Base-by-base conservation (phyloP, 2,329 filamentous ascomycete species). In the Fusarium ramigenum region DNA sequence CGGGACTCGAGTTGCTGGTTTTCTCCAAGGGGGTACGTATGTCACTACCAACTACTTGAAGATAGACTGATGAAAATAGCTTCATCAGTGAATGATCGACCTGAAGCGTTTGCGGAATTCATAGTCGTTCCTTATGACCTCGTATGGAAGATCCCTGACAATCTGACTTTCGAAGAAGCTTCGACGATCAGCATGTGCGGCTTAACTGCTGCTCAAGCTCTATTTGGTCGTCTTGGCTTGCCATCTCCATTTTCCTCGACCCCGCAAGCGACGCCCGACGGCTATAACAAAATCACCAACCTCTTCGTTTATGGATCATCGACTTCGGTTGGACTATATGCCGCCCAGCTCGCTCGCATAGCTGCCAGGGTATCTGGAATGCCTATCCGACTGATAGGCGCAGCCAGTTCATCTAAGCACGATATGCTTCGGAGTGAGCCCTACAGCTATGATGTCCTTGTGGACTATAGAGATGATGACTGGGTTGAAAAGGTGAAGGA, bases 71-170 rank as follows among this genome's bases (percentile, higher is more conserved):
- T 5, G 0, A 9, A 0, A 1, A 1, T 15, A 78, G 84, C 83
- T 3, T 83, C 80, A 60, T 83, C 80, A 18, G 75, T 78, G 11
- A 85, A 86, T 57, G 79, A 83, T 9, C 80, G 83, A 1, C 83
- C 84, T 0, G 85, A 85, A 11, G 84, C 84, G 0, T 87, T 87
- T 70, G 81, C 85, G 3, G 84, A 87, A 60, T 85, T 82, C 53
- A 63, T 85, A 15, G 73, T 63, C 1, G 63, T 78, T 1, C 76
- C 79, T 2, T 79, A 76, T 43, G 83, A 85, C 43, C 77, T 86
- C 1, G 74, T 83, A 4, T 85, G 84, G 81, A 70, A 63, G 3
- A 63, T 85, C 0, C 82, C 84, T 0, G 76, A 78, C 0, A 21
- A 28, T 2, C 37, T 85, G n/a, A 66, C 75, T 0, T 65, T 80